Base-by-base conservation (phyloP, 75 land plant species). In the Larix kaempferi region DNA sequence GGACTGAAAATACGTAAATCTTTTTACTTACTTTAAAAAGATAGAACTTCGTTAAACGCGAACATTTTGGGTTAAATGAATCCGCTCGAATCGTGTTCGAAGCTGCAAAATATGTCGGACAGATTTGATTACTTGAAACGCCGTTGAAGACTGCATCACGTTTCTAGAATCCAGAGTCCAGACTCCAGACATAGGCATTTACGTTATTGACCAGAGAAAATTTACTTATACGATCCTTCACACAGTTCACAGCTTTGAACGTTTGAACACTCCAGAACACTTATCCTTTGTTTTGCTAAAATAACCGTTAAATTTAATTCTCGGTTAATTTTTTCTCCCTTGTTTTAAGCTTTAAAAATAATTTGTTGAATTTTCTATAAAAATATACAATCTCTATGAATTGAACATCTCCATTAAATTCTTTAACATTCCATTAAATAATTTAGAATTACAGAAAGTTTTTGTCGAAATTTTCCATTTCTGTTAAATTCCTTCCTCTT, bases 11-110 rank as follows among this genome's bases (percentile, higher is more conserved):
- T 25, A 62, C 72, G 72, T 41, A 69, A 69, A 11, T 41, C 39
- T 69, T 41, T 69, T 21, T 69, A 69, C 37, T 39, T 41, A 69
- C 72, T 69, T 44, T 21, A 69, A 39, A 69, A 69, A 39, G 49
- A 0, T 21, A 41, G 21, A 69, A 39, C 72, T 21, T 19, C 11
- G 72, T 39, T 69, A 41, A 44, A 69, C 72, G 37, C 39, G n/a
- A 67, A 37, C 72, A 67, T 66, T 39, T 39, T 21, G 22, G 44
- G 72, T 39, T 67, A 67, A 67, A 37, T 37, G 49, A 39, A 67
- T 39, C 72, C 21, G 16, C 8, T 29, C 44, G 22, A 39, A 39
- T 19, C 16, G 22, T 22, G 72, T 17, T 67, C 44, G 39, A 44
- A 67, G 39, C 17, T 19, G 21, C 59, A 57, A 57, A 19, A 15